These are phyloP conservation scores for Talaromyces ruber DNA, from an alignment of 495 filamentous ascomycete genomes.

Conservation along the genomic window DNA sequence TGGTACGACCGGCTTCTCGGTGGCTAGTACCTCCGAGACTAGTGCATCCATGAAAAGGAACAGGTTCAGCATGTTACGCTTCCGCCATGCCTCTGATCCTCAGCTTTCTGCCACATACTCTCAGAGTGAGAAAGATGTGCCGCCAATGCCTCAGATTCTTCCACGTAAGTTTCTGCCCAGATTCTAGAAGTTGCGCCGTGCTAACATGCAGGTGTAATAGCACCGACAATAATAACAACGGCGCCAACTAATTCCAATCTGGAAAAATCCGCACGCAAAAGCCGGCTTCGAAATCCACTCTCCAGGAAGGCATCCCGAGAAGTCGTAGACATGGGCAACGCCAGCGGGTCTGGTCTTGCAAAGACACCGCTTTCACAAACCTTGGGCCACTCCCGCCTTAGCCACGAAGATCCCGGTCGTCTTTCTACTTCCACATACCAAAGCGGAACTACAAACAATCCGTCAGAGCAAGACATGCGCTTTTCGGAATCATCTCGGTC, in stretches of 20 bases:
- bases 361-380: not conserved
- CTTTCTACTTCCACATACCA: constrained; percentile 41
- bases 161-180: constrained; percentile 44
- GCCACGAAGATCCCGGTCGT: constrained; percentile 61
- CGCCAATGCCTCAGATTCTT: constrained; percentile 67
- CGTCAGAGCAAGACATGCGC: constrained; percentile 59
- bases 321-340: not conserved
- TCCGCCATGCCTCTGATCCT: constrained; percentile 90
- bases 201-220: constrained; percentile 24
- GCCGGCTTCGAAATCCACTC: constrained; percentile 19
- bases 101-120: constrained; percentile 78
- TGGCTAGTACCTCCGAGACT: not conserved
- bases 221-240: constrained; percentile 89
- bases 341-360: not conserved
- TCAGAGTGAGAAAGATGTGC: constrained; percentile 52
- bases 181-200: not conserved
- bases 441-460: constrained; percentile 55
- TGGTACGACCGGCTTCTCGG: not conserved
- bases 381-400: constrained; percentile 31
- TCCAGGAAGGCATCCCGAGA: not conserved
- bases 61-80: constrained; percentile 83
- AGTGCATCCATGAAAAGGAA: constrained; percentile 20
- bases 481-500: constrained; percentile 90
- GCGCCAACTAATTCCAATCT: constrained; percentile 66
- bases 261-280: constrained; percentile 24